Percentiles rank a stretch among this genome's conserved stretches.
These are phyloP conservation scores for Lactarius psammicola DNA, from an alignment of 768 basidiomycete genomes.

Conservation along the genomic window DNA sequence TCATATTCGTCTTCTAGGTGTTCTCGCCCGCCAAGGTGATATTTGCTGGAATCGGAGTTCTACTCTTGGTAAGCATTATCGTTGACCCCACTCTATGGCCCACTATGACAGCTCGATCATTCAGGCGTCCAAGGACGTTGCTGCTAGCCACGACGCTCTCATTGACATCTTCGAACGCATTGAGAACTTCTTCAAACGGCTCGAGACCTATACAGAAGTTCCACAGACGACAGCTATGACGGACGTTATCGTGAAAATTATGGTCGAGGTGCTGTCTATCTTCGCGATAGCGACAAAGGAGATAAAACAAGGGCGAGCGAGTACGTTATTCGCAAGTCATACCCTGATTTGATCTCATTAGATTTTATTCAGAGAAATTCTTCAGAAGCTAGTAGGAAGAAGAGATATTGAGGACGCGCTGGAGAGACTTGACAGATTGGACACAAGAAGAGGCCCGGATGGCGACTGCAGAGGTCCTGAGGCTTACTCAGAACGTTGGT, in stretches of 20 bases:
- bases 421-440: too few species aligned
- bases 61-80: not conserved
- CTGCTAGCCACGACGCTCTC: not conserved
- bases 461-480: not conserved
- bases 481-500: not conserved
- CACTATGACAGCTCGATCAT: not conserved
- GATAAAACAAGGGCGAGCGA: not conserved
- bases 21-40: not conserved
- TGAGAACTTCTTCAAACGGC: not conserved
- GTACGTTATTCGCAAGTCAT: not conserved
- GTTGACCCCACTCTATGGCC: too few species aligned
- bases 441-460: not conserved
- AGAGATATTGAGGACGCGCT: not conserved
- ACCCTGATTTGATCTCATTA: not conserved
- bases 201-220: not conserved
- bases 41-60: not conserved
- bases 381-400: not conserved
- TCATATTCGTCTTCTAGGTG: not conserved
- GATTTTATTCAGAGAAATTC: not conserved
- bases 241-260: not conserved
- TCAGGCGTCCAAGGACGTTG: not conserved
- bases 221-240: not conserved
- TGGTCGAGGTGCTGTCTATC: slow-evolving; percentile 2
- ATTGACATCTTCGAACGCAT: not conserved
- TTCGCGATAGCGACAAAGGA: not conserved